These are phyloP conservation scores for Neostapfia colusana DNA, from an alignment of 176 grass and related monocot genomes.

Conservation along the genomic window DNA sequence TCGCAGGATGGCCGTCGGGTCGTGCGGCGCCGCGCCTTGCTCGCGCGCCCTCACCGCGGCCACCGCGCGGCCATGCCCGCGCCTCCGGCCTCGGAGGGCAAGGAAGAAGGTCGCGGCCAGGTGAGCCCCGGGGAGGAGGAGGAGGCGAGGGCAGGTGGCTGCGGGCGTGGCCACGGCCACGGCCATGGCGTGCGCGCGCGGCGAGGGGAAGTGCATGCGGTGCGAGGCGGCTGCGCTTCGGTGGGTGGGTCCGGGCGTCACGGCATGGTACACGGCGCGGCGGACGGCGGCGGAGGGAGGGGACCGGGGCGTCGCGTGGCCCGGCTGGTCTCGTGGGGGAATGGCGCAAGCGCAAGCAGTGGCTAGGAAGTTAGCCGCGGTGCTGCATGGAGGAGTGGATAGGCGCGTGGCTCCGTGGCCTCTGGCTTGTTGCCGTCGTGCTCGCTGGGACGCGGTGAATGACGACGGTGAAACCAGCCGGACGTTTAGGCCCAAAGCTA, in stretches of 20 bases:
- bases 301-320: neutral
- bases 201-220: constrained; percentile 38
- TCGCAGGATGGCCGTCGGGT: constrained; percentile 56
- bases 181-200: constrained; percentile 34
- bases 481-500: too few relatives aligned
- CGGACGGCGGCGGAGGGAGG: neutral
- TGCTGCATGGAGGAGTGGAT: constrained; percentile 49
- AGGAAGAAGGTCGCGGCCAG: neutral
- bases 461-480: neutral
- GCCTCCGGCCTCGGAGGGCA: constrained; percentile 3
- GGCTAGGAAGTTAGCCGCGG: constrained; percentile 44
- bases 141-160: constrained; percentile 24
- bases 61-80: constrained; percentile 35
- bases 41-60: constrained; percentile 42
- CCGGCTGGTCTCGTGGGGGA: constrained; percentile 1
- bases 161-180: constrained; percentile 28
- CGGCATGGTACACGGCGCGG: constrained; percentile 49
- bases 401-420: constrained; percentile 31
- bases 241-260: constrained; percentile 27
- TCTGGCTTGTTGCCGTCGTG: neutral
- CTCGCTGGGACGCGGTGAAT: neutral
- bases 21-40: constrained; percentile 35
- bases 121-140: neutral
- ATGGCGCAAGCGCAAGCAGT: constrained; percentile 28
- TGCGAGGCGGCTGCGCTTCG: constrained; percentile 24